Base-by-base conservation (phyloP, 177 flowering plant species). In the Vitis hybrid region DNA sequence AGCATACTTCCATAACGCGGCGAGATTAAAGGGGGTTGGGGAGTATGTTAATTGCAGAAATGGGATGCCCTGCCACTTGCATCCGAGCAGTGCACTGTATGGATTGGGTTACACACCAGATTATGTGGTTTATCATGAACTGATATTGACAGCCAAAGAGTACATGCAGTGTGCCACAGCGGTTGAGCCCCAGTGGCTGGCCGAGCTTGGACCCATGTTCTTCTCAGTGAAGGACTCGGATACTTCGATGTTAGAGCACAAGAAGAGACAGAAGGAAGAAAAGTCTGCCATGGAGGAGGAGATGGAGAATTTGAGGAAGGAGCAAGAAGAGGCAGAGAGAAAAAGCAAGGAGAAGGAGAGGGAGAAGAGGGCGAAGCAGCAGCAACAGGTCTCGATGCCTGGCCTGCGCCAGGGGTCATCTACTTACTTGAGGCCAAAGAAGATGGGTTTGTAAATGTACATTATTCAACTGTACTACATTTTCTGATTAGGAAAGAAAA, bases 241-340 rank as follows among this genome's bases (percentile, higher is more conserved):
- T 72, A 88, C 91, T 1, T 88, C 94, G 0, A 72, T 89, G 88
- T 64, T 88, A 75, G 93, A 89, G 78, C 96, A 92, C 74, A 89
- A 87, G 83, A 91, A 87, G 78, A 87, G 81, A 66, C 93, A 91
- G 70, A 91, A 87, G 65, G 85, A 92, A 71, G 90, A 86, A 68
- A 91, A 91, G 66, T 83, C 89, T 1, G 96, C 94, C 6, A 92
- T 92, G 97, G 97, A 92, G 71, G 89, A 91, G 69, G 96, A 92
- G 77, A 89, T 91, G 97, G 96, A 92, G 75, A 80, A 76, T 62
- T 58, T 91, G 79, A 89, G 90, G 74, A 89, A 79, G 74, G 77
- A 49, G 51, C 91, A 87, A 65, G 85, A 84, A 3, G 87, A 85
- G 76, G 74, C 60, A 5, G 93, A 88, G 76, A 77, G 45, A 64